Base-by-base conservation (phyloP, 148 eudicot genomes). In the Arctostaphylos glauca region DNA sequence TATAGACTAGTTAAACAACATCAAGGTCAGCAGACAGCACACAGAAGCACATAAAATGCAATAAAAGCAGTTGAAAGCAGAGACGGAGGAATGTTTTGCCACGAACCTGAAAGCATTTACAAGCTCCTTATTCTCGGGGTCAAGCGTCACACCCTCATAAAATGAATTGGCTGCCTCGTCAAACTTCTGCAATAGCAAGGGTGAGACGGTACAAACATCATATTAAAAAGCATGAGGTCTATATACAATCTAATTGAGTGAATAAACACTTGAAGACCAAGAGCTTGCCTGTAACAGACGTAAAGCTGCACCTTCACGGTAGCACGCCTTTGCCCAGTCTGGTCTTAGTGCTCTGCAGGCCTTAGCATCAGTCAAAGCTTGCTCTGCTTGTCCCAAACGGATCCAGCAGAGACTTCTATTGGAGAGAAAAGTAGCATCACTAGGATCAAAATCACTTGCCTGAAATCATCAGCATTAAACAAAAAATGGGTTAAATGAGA, bases 121-220 rank as follows among this genome's bases (percentile, higher is more conserved):
- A 78, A 96, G 91, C 89, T 92, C 98, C 89, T 79, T 89, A 81
- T 90, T 96, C 88, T 96, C 99, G 74, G 99, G 99, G 83, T 90
- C 94, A 44, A 94, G 95, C 81, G 74, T 80, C 64, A 96, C 94
- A 12, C 99, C 99, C 83, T 96, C 98, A 50, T 96, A 96, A 85
- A 96, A 96, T 79, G 94, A 90, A 91, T 89, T 94, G 46, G 99
- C 99, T 83, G 99, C 99, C 49, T 94, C 99, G 18, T 96, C 98
- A 84, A 92, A 96, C 84, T 88, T 96, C 99, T 96, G 92, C 73
- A 86, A 56, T 48, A 80, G 77, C 46, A 31, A 59, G 56, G n/a
- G 60, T 60, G 19, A 60, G 83, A 66, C 16, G 31, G 5, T 75
- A 66, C 55, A 52, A 56, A 48, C 43, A 19, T 41, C 47, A 56